These are phyloP conservation scores for Coemansia sp. DNA, from an alignment of 192 early-diverging fungal species.

Conservation along the genomic window DNA sequence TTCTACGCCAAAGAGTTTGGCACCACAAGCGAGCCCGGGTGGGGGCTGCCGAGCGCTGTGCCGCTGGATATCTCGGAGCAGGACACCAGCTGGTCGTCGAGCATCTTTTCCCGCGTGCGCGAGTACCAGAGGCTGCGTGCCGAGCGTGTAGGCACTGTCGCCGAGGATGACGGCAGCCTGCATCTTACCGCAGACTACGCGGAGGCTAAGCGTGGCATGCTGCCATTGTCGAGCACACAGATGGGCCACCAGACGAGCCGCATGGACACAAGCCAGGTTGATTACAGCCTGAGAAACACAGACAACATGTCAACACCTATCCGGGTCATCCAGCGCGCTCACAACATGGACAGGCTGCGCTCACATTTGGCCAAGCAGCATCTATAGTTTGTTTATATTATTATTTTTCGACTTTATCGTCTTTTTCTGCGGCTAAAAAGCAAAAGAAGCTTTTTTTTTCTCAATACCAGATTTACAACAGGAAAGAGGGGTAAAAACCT, in stretches of 20 bases:
- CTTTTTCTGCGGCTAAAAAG: not conserved
- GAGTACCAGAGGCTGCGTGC: conserved; percentile 47
- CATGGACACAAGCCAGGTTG: conserved; percentile 12
- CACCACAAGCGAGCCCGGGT: conserved; percentile 5
- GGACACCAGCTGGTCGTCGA: conserved; percentile 41
- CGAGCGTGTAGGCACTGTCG: conserved; percentile 39
- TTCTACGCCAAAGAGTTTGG: conserved; percentile 49
- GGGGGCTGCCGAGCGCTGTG: conserved; percentile 41
- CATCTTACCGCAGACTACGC: conserved; percentile 28
- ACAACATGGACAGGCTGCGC: conserved; percentile 30
- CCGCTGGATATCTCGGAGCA: conserved; percentile 51
- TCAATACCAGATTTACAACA: not conserved
- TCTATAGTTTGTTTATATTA: not conserved
- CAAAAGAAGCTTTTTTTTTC: not conserved
- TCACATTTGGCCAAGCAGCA: conserved; percentile 7
- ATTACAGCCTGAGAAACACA: conserved; percentile 11
- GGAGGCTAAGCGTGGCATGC: conserved; percentile 7
- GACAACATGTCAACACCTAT: conserved; percentile 32
- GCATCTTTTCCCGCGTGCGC: conserved; percentile 35
- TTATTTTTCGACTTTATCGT: not conserved
- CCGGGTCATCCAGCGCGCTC: conserved; percentile 40
- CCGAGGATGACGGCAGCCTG: conserved; percentile 54
- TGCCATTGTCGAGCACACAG: not conserved
- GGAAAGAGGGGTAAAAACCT: not conserved
- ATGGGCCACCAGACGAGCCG: conserved; percentile 10